Conservation (phyloP, 164 flowering plant species). For the grape (Vitis vinifera) region DNA sequence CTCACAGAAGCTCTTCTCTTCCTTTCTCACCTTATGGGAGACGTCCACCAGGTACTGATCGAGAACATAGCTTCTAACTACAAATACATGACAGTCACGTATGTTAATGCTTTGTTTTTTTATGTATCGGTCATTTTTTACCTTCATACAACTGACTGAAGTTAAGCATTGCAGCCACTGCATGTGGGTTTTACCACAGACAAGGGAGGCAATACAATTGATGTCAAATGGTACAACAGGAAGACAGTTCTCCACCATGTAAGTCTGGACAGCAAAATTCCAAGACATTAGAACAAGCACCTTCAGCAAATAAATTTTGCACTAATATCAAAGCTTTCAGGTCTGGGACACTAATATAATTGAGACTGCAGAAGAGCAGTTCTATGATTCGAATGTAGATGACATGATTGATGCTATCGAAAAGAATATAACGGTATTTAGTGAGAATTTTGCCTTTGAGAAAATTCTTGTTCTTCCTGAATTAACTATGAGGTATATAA, state of each 20-base stretch:
- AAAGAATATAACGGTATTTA: constrained; percentile 62
- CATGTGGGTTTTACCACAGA: constrained; percentile 84
- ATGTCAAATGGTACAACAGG: constrained; percentile 80
- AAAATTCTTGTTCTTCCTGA: no score
- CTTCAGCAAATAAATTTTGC: background rate
- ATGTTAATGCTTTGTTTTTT: background rate
- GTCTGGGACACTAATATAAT: constrained; percentile 73
- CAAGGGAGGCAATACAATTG: constrained; percentile 78
- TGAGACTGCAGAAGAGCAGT: constrained; percentile 67
- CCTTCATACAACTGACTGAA: background rate
- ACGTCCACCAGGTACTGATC: constrained; percentile 72
- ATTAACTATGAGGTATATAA: no score
- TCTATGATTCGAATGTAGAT: constrained; percentile 48
- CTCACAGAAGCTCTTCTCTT: constrained; percentile 85
- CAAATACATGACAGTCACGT: no score
- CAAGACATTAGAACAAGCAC: background rate
- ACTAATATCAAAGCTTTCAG: constrained; percentile 27
- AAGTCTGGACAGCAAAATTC: constrained; percentile 16
- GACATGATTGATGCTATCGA: constrained; percentile 58
- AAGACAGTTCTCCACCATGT: constrained; percentile 88
- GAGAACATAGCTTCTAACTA: no score
- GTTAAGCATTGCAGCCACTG: constrained; percentile 63
- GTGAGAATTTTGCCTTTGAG: background rate
- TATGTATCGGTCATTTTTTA: background rate
- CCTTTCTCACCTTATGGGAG: constrained; percentile 86